Evolutionary conservation across 805 yeast species (phyloP).

Genomic region (Ogataea trehaloabstinens): DNA sequence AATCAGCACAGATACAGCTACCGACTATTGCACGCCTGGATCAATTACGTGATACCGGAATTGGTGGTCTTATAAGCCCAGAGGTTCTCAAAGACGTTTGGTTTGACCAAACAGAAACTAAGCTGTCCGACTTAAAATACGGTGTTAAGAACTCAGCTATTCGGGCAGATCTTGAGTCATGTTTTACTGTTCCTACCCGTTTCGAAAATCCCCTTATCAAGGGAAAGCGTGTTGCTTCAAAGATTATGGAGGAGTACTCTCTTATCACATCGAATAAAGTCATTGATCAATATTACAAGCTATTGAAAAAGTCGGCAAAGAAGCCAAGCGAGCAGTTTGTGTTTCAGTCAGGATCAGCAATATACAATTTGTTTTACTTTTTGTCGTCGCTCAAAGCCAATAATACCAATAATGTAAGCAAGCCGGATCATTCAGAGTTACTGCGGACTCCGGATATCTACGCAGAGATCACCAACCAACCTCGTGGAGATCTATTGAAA

Average conservation of each 20-base stretch:
- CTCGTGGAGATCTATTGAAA: slow-evolving; percentile 31
- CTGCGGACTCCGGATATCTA: slow-evolving; percentile 34
- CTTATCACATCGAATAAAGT: slow-evolving; percentile 25
- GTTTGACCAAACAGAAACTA: slow-evolving; percentile 41
- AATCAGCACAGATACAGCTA: slow-evolving; percentile 20
- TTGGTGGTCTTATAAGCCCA: slow-evolving; percentile 48
- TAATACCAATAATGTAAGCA: slow-evolving; percentile 15
- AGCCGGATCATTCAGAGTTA: slow-evolving; percentile 33
- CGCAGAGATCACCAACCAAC: slow-evolving; percentile 29
- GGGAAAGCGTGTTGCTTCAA: slow-evolving; percentile 15
- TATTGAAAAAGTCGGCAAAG: slow-evolving; percentile 42
- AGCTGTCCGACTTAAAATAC: slow-evolving; percentile 40
- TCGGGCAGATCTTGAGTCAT: slow-evolving; percentile 26
- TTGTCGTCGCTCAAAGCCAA: slow-evolving; percentile 41
- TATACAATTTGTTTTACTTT: slow-evolving; percentile 49
- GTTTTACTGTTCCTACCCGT: slow-evolving; percentile 16
- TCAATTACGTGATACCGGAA: slow-evolving; percentile 31
- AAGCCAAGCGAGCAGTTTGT: slow-evolving; percentile 44
- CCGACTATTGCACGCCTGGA: slow-evolving; percentile 27
- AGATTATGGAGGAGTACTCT: slow-evolving; percentile 18
- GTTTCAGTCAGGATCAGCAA: slow-evolving; percentile 43
- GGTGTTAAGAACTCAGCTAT: slow-evolving; percentile 31
- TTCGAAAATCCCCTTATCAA: slow-evolving; percentile 18
- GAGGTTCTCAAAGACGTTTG: slow-evolving; percentile 51
- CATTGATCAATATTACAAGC: slow-evolving; percentile 30